These are phyloP conservation scores for Serendipita vermifera DNA, from an alignment of 768 basidiomycete species.

Conservation along the genomic window DNA sequence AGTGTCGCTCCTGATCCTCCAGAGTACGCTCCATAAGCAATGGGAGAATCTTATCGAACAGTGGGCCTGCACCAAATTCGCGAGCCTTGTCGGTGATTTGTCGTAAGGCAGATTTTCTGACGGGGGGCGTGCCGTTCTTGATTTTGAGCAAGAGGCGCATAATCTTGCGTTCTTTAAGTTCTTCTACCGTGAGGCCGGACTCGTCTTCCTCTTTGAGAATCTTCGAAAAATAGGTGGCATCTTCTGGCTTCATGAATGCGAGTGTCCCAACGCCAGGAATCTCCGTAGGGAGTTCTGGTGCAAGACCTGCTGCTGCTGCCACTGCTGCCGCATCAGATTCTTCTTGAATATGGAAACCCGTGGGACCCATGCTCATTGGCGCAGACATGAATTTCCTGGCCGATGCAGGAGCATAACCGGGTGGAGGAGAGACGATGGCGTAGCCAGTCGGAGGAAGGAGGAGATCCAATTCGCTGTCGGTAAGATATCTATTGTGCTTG, in stretches of 20 bases:
- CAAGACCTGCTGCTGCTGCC: constrained; percentile 83
- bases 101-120: constrained; percentile 91
- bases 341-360: constrained; percentile 95
- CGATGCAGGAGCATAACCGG: constrained; percentile 73
- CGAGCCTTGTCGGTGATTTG: constrained; percentile 99
- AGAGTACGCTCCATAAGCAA: constrained; percentile 95
- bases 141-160: constrained; percentile 97
- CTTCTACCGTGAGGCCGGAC: constrained; percentile 80
- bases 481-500: constrained; percentile 90
- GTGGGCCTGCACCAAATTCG: constrained; percentile 93
- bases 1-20: constrained; percentile 96
- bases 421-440: constrained; percentile 82
- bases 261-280: constrained; percentile 95
- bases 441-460: constrained; percentile 82
- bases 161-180: constrained; percentile 99
- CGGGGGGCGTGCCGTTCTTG: constrained; percentile 98
- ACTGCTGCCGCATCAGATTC: constrained; percentile 80
- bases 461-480: constrained; percentile 90
- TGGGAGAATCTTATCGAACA: constrained; percentile 97
- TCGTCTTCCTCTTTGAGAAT: constrained; percentile 94
- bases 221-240: constrained; percentile 95
- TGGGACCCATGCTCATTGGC: constrained; percentile 36
- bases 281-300: constrained; percentile 88
- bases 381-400: constrained; percentile 39
- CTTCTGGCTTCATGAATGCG: constrained; percentile 97